Evolutionary conservation across 768 basidiomycete genomes (phyloP).

Genomic region (Tylopilus sp.): DNA sequence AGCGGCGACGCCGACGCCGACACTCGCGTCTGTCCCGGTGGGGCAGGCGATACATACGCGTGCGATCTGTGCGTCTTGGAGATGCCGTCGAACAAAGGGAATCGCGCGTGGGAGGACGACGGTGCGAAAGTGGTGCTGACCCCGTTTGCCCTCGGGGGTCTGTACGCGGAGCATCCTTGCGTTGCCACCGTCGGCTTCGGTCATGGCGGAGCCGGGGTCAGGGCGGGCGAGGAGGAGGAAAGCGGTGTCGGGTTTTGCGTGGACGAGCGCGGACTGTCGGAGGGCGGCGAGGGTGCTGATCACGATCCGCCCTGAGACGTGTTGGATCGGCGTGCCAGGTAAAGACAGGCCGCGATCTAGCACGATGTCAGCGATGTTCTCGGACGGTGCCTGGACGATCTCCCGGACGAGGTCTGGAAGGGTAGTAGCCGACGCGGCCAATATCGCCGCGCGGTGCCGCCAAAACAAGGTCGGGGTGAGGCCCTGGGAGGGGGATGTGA

Average conservation of each 20-base stretch:
- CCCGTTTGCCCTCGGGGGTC: conserved; percentile 47
- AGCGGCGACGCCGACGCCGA: conserved; percentile 60
- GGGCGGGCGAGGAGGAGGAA: conserved; percentile 22
- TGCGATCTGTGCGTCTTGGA: conserved; percentile 29
- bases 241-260: conserved; percentile 5
- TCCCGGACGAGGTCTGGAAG: conserved; percentile 38
- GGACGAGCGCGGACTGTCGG: conserved; percentile 1
- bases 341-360: not conserved
- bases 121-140: conserved; percentile 47
- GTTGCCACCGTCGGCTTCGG: not conserved
- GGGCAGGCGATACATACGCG: conserved; percentile 51
- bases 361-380: not conserved
- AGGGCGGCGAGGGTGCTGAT: conserved; percentile 36
- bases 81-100: conserved; percentile 40
- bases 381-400: conserved; percentile 8
- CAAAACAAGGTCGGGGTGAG: conserved; percentile 75
- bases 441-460: conserved; percentile 47
- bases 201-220: conserved; percentile 2
- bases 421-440: conserved; percentile 44
- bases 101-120: conserved; percentile 47
- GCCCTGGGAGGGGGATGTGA: conserved; percentile 43
- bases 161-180: conserved; percentile 23
- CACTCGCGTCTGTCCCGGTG: conserved; percentile 57
- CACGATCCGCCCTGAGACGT: conserved; percentile 39
- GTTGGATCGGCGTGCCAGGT: conserved; percentile 16